Base-by-base conservation (phyloP, 768 basidiomycete species). In the Dacryopinax primogenitus region DNA sequence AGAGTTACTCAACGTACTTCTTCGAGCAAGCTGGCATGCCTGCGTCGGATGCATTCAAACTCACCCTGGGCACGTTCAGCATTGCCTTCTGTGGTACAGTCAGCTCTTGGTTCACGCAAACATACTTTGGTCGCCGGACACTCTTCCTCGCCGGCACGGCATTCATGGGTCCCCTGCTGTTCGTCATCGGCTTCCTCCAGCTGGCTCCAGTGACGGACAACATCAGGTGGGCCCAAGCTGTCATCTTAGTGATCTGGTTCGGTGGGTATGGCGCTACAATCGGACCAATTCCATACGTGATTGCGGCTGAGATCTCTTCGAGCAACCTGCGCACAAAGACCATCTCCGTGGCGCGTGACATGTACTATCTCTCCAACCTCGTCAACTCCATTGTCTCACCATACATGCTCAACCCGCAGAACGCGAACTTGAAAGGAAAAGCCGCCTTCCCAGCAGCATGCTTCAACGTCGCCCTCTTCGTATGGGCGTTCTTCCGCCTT, bases 91-190 rank as follows among this genome's bases (percentile, higher is more conserved):
- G 71, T 58, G 76, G 74, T 9, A 74, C 73, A 4, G 66, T 76
- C 58, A 62, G 66, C 1, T 72, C 71, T 2, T 77, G 76, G 76
- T 64, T 73, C 21, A 65, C 75, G 45, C 51, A 58, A 67, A 32
- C 28, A 11, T 33, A 62, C 3, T 68, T 74, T 65, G 77, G 77
- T 13, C 73, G 77, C 21, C 71, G 76, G 62, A 65, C 63, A 11
- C 71, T 78, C 16, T 78, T 75, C 71, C 58, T 77, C 35, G 61
- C 41, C 34, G 76, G 76, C 64, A 71, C 76, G 0, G 39, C 66
- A 39, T 63, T 34, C 33, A 68, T 74, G 68, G 33, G 63, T 41
- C 33, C 69, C 58, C 33, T 75, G 12, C 69, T 77, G 13, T 13
- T 76, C 66, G 66, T 71, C 44, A 72, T 75, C 51, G 76, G 76